A percentile compares a stretch with the other conserved stretches of the same genome.
These are phyloP conservation scores for Wickerhamiella cacticola DNA, from an alignment of 805 yeast species.

Conservation along the genomic window DNA sequence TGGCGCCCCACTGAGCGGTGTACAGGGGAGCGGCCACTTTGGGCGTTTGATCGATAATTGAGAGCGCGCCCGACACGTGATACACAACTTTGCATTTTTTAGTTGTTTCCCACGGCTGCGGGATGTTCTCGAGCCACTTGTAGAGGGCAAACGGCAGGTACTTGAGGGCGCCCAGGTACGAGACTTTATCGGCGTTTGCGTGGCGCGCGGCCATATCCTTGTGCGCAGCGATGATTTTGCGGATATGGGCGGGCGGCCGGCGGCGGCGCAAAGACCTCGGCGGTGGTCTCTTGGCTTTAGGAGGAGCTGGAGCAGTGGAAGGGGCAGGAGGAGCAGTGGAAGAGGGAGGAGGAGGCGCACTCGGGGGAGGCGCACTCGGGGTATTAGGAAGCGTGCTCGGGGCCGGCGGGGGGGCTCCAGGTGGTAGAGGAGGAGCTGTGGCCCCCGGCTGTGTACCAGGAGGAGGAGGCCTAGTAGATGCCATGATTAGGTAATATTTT, in stretches of 20 bases:
- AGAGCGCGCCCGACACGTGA: conserved; percentile 86
- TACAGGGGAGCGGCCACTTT: conserved; percentile 86
- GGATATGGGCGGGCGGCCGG: too few species aligned
- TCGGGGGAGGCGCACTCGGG: neutral
- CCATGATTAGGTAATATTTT: conserved; percentile 1
- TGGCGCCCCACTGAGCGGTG: conserved; percentile 88
- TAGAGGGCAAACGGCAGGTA: conserved; percentile 92
- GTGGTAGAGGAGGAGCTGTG: too few species aligned
- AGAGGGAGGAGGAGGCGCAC: neutral
- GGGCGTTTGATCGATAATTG: conserved; percentile 87
- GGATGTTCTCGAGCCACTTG: conserved; percentile 88
- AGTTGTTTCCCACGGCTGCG: conserved; percentile 92
- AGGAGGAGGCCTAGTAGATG: neutral
- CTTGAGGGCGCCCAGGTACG: conserved; percentile 81
- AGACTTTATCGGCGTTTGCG: conserved; percentile 71
- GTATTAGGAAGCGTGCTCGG: too few species aligned
- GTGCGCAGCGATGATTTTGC: conserved; percentile 72
- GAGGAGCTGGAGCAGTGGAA: neutral
- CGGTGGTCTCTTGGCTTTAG: too few species aligned
- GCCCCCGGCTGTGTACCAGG: neutral
- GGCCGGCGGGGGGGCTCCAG: too few species aligned
- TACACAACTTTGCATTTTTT: conserved; percentile 81
- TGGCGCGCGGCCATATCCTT: conserved; percentile 73
- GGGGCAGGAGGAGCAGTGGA: neutral
- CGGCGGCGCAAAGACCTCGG: too few species aligned